A percentile compares a stretch with the other conserved stretches of the same genome.
phyloP scores from a whole-genome alignment of 768 basidiomycete genomes.

The Phlebiopsis flavidoalba region DNA sequence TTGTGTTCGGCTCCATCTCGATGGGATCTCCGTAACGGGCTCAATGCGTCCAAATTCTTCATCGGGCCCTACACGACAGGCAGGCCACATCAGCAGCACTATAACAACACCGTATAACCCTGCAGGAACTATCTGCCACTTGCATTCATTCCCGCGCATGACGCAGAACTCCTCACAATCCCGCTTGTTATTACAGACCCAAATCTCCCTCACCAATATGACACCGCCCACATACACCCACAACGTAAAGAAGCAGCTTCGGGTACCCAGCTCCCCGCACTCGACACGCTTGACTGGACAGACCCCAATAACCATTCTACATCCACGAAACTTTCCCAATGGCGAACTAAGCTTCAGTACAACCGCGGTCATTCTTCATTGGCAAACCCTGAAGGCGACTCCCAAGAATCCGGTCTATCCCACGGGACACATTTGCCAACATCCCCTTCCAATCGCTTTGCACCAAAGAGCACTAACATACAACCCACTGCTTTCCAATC shows the following conservation, averaged over 20 bases:
- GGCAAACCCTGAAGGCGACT: slow-evolving; percentile 16
- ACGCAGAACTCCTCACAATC: slow-evolving; percentile 32
- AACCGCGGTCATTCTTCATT: slow-evolving; percentile 5
- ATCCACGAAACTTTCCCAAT: slow-evolving; percentile 54
- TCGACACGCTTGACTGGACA: slow-evolving; percentile 64
- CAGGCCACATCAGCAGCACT: neutral
- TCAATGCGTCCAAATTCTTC: slow-evolving; percentile 9
- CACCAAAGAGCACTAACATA: neutral
- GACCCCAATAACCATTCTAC: slow-evolving; percentile 31
- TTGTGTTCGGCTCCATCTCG: slow-evolving; percentile 42
- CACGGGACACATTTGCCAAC: neutral
- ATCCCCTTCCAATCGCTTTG: neutral
- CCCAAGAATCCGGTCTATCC: neutral
- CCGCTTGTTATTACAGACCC: slow-evolving; percentile 76
- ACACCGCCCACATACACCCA: slow-evolving; percentile 38
- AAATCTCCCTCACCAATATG: slow-evolving; percentile 57
- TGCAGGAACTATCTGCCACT: slow-evolving; percentile 57
- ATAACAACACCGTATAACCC: slow-evolving; percentile 19
- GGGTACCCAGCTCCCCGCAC: slow-evolving; percentile 38
- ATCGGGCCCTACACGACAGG: neutral
- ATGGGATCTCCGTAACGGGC: slow-evolving; percentile 19
- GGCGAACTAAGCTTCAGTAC: slow-evolving; percentile 44
- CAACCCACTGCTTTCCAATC: neutral
- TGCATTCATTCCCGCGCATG: slow-evolving; percentile 31
- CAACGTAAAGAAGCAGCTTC: slow-evolving; percentile 1